phyloP scores from a whole-genome alignment of 495 filamentous ascomycete genomes.

The Penicillium coprophilum region DNA sequence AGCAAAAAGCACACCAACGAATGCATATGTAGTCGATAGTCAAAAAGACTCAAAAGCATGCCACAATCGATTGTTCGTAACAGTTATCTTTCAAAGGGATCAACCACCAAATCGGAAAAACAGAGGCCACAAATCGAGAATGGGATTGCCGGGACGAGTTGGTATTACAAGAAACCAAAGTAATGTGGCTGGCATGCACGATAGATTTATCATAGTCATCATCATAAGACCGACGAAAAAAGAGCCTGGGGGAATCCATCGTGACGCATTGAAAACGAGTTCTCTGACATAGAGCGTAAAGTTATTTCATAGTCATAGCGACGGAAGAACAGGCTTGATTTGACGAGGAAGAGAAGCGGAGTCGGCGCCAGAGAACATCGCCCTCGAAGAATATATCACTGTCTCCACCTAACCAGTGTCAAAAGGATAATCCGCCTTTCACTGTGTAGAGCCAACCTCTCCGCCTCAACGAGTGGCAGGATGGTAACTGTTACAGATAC shows the following conservation, averaged over 20 bases:
- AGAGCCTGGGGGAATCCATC: background rate
- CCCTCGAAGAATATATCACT: constrained; percentile 63
- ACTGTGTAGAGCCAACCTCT: too few relatives aligned
- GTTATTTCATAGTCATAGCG: constrained; percentile 16
- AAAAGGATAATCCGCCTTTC: too few relatives aligned
- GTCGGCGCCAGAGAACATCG: constrained; percentile 73
- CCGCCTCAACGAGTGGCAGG: too few relatives aligned
- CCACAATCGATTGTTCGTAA: background rate
- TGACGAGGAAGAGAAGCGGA: constrained; percentile 61
- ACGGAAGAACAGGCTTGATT: constrained; percentile 42
- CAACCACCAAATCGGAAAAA: constrained; percentile 8
- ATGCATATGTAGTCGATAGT: background rate
- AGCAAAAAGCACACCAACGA: background rate
- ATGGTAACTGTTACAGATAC: too few relatives aligned
- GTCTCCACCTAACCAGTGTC: constrained; percentile 69
- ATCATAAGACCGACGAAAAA: constrained; percentile 9
- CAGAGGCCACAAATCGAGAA: background rate
- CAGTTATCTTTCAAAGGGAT: background rate
- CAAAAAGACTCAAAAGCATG: background rate
- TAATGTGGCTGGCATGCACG: background rate
- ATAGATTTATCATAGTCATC: constrained; percentile 5
- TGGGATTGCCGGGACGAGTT: background rate
- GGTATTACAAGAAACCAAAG: background rate
- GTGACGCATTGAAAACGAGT: constrained; percentile 4
- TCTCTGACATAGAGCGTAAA: background rate